Base-by-base conservation (phyloP, 208 protist species). In the Leishmania guyanensis region DNA sequence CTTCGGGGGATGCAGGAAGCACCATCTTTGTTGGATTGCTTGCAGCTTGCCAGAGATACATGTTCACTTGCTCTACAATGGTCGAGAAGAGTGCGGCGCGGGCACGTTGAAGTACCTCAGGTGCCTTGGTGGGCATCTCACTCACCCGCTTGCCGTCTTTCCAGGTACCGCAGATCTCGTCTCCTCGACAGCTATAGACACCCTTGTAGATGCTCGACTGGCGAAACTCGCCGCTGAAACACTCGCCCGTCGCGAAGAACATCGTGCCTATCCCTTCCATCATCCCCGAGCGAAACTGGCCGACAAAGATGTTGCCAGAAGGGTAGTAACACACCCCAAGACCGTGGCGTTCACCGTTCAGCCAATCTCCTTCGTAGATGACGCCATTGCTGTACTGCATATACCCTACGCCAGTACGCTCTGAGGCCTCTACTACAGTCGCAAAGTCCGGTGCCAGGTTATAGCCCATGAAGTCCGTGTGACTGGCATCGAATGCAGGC, bases 221-320 rank as follows among this genome's bases (percentile, higher is more conserved):
- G 0, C 86, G 65, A 43, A 94, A 89, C 74, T 79, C 79, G 54
- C 90, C 93, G 43, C 77, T 81, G 68, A 96, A 94, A 62, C 88
- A 89, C 56, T 87, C 88, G 26, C 93, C 91, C 48, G 79, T 87
- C 16, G 85, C 71, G 62, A 90, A 89, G 72, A 96, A 85, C 75
- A 93, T 88, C 43, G 88, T 91, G 22, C 91, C 93, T 10, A 78
- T 62, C 3, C 93, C 93, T 22, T 93, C 87, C 69, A 93, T 91
- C 53, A 83, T 48, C 1, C 93, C 93, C 5, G 75, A 39, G 36
- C 54, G 62, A 50, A 94, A 96, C 66, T 89, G 77, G 0, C 93
- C 93, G 0, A 91, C 84, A 71, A 86, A 94, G 39, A 96, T 89
- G 77, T 90, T 89, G 50, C 93, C 91, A 29, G 90, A 93, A 1